Base-by-base conservation (phyloP, 2,329 filamentous ascomycete species). In the Fusarium abutilonis region DNA sequence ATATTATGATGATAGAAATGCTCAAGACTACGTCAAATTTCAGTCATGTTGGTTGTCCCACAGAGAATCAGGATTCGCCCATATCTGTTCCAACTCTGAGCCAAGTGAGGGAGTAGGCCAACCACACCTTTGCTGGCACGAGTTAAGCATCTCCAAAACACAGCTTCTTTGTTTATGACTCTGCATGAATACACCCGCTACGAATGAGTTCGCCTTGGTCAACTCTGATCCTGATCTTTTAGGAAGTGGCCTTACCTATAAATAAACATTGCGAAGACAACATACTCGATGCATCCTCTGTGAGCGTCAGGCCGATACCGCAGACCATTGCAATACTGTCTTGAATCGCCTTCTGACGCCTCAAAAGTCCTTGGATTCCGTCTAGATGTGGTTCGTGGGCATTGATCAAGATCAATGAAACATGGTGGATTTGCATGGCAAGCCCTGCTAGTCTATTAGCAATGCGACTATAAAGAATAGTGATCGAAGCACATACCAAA, bases 221-320 rank as follows among this genome's bases (percentile, higher is more conserved):
- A 34, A 34, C 4, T 10, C 9, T n/a, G 14, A 6, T 9, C 2
- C 4, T 3, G 0, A n/a, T 0, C 0, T 7, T 5, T 1, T 3
- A 1, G 2, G 8, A 7, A 4, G 2, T 11, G 0, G 1, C 4
- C 59, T 3, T 42, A 66, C 63, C 63, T 1, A 66, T 61, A 3
- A 66, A 82, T 0, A 81, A 63, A 48, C 77, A 80, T 53, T 80
- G 78, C 1, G 77, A 78, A 1, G 75, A 79, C 51, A 80, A 67
- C 10, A 81, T 68, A n/a, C 75, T 75, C 1, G 75, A 79, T 3
- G 76, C 74, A 40, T 77, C 73, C 6, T 80, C 78, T 1, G 66
- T 74, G 5, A 78, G 67, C 41, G 77, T 78, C 70, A 81, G 75
- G 0, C 80, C 81, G 47, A 84, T 80, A 1, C 82, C 81, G 43